phyloP scores from a whole-genome alignment of 2,329 filamentous ascomycete species.

The Pseudocercospora vitis region DNA sequence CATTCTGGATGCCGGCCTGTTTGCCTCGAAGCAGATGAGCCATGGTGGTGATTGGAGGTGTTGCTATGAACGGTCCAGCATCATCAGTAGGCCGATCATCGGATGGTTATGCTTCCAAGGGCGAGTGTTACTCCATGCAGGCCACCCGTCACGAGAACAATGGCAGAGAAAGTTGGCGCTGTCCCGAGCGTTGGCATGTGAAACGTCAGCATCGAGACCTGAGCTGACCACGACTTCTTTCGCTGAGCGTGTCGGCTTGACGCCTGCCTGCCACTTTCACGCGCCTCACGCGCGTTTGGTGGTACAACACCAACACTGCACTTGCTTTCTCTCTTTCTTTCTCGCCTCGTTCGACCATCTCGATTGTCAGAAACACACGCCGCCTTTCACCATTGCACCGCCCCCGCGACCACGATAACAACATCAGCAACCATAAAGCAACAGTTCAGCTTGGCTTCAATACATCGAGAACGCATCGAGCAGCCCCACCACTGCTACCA shows the following conservation, averaged over 20 bases:
- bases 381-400: slow-evolving; percentile 1
- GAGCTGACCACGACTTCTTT: slow-evolving; percentile 12
- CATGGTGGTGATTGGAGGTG: slow-evolving; percentile 55
- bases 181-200: neutral
- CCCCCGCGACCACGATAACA: slow-evolving; percentile 1
- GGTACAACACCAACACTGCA: neutral
- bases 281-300: slow-evolving; percentile 8
- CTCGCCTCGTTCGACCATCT: neutral
- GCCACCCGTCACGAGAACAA: slow-evolving; percentile 1
- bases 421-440: slow-evolving; percentile 3
- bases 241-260: neutral
- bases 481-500: neutral
- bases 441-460: neutral
- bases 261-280: slow-evolving; percentile 14
- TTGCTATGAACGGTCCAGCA: neutral
- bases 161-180: neutral
- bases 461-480: neutral
- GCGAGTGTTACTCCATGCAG: neutral
- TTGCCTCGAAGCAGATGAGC: slow-evolving; percentile 85
- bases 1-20: slow-evolving; percentile 88
- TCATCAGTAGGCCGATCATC: neutral
- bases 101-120: too few species aligned
- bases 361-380: neutral
- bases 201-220: neutral
- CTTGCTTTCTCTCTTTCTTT: neutral